A percentile compares a stretch with the other conserved stretches of the same genome.
Conservation (phyloP, 2,329 filamentous ascomycete species). For the Apiospora marii region DNA sequence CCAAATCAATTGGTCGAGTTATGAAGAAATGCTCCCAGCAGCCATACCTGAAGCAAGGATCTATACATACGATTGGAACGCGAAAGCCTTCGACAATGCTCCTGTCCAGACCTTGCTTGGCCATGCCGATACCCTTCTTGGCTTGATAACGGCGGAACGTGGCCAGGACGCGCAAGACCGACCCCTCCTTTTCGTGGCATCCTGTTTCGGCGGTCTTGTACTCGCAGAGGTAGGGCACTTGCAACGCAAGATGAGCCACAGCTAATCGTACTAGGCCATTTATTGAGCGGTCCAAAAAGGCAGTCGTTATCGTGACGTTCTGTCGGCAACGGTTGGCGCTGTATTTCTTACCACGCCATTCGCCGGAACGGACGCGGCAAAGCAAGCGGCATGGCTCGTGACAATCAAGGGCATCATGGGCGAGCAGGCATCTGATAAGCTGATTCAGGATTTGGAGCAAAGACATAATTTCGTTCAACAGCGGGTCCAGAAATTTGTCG, state of each 20-base stretch:
- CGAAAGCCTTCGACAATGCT: neutral
- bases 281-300: constrained; percentile 32
- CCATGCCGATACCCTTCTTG: constrained; percentile 24
- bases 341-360: constrained; percentile 36
- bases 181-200: constrained; percentile 35
- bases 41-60: neutral
- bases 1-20: constrained; percentile 25
- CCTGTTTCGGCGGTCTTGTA: constrained; percentile 35
- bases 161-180: constrained; percentile 24
- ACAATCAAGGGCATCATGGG: constrained; percentile 32
- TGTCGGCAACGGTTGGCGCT: constrained; percentile 32
- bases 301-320: constrained; percentile 32
- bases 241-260: neutral
- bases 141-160: constrained; percentile 28
- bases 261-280: constrained; percentile 29
- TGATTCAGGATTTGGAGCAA: constrained; percentile 30
- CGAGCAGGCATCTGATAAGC: constrained; percentile 29
- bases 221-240: constrained; percentile 31
- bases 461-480: constrained; percentile 28
- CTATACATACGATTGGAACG: constrained; percentile 15
- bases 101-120: neutral
- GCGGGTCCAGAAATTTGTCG: constrained; percentile 29
- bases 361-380: constrained; percentile 32
- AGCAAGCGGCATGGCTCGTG: constrained; percentile 30
- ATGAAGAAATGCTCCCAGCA: neutral